These are phyloP conservation scores for Penicillium salamii DNA, from an alignment of 495 filamentous ascomycete species.

Conservation along the genomic window DNA sequence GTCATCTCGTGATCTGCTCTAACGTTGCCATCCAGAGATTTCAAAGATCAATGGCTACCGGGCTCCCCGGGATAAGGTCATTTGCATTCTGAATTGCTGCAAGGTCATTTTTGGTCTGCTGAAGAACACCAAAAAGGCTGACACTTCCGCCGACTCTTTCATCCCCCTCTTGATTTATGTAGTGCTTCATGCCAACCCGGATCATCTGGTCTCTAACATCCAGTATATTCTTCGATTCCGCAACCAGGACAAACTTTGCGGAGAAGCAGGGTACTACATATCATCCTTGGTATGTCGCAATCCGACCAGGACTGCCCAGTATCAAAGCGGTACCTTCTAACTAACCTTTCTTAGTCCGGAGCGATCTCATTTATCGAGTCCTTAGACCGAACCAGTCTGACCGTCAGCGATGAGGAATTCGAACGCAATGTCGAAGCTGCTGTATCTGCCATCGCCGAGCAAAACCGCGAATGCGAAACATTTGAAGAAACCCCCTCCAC, in stretches of 20 bases:
- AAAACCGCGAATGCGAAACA: constrained; percentile 58
- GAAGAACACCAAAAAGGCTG: constrained; percentile 78
- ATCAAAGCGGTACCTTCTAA: constrained; percentile 10
- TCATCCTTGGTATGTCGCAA: constrained; percentile 72
- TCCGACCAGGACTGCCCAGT: background rate
- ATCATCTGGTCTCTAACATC: constrained; percentile 93
- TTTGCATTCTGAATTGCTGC: constrained; percentile 97
- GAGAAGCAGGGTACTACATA: constrained; percentile 96
- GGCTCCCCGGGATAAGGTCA: constrained; percentile 95
- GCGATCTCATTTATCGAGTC: constrained; percentile 97
- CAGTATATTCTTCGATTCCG: constrained; percentile 97
- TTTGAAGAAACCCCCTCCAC: constrained; percentile 56
- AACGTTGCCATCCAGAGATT: constrained; percentile 57
- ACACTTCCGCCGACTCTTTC: constrained; percentile 94
- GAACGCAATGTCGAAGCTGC: constrained; percentile 92
- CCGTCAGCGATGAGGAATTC: constrained; percentile 92
- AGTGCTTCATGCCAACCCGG: constrained; percentile 88
- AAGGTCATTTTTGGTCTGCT: constrained; percentile 99
- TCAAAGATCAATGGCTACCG: constrained; percentile 94
- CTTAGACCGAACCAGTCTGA: constrained; percentile 88
- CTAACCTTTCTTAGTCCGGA: constrained; percentile 62
- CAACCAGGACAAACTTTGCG: constrained; percentile 93
- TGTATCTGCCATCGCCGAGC: constrained; percentile 93
- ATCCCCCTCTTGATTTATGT: constrained; percentile 95
- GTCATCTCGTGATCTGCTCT: constrained; percentile 15